Percentiles rank a stretch among this genome's conserved stretches.
Evolutionary conservation across 176 grass and related monocot genomes (phyloP).

Genomic region (Aegilops bicornis): DNA sequence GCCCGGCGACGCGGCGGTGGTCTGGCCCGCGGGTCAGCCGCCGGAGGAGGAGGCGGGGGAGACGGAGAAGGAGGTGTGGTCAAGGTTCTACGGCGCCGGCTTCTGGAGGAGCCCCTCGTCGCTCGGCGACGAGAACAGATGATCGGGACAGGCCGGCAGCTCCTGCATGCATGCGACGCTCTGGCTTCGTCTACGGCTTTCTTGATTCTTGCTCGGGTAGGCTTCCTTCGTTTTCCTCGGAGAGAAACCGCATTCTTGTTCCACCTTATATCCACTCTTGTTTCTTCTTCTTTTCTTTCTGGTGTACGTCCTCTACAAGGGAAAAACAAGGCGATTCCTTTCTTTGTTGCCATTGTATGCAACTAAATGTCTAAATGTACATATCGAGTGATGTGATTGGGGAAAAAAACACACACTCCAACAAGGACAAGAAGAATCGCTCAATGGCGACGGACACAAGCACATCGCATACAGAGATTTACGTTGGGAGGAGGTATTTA

Average conservation of each 20-base stretch:
- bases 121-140: slow-evolving; percentile 41
- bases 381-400: not conserved
- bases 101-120: slow-evolving; percentile 93
- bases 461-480: no score
- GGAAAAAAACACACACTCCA: not conserved
- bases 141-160: slow-evolving; percentile 1
- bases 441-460: not conserved
- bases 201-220: not conserved
- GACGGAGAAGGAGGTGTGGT: slow-evolving; percentile 83
- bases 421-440: not conserved
- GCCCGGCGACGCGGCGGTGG: not conserved
- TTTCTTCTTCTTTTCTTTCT: not conserved
- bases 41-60: slow-evolving; percentile 27
- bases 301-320: not conserved
- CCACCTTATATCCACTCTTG: not conserved
- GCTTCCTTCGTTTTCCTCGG: slow-evolving; percentile 31
- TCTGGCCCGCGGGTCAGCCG: not conserved
- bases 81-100: slow-evolving; percentile 69
- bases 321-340: slow-evolving; percentile 19
- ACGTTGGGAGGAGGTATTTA: no score
- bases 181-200: not conserved
- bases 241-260: slow-evolving; percentile 12
- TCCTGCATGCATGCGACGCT: no score
- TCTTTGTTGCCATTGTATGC: slow-evolving; percentile 22
- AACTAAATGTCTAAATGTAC: slow-evolving; percentile 33